A percentile compares a stretch with the other conserved stretches of the same genome.
Conservation (phyloP, 129 eudicot species). For the Flaveria trinervia region DNA sequence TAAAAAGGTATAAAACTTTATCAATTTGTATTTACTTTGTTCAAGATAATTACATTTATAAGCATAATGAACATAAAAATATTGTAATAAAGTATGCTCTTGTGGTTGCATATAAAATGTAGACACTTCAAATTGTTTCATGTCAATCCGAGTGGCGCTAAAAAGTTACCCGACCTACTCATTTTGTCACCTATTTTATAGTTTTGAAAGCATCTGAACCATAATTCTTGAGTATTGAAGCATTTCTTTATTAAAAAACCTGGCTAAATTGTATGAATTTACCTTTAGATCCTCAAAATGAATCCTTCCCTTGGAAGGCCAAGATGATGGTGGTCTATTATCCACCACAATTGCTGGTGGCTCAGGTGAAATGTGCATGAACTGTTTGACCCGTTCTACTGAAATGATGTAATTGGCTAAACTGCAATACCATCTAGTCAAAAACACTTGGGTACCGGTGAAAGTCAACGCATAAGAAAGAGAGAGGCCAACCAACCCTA, state of each 20-base stretch:
- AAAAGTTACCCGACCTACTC: not conserved
- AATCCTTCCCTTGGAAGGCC: conserved; percentile 76
- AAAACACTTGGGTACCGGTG: conserved; percentile 60
- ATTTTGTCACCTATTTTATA: not conserved
- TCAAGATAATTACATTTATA: not conserved
- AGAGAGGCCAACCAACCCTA: conserved; percentile 83
- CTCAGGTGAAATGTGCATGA: conserved; percentile 74
- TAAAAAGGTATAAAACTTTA: not conserved
- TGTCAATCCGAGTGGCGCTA: not conserved
- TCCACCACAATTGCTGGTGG: conserved; percentile 65
- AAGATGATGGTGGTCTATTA: conserved; percentile 65
- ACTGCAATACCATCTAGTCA: conserved; percentile 67
- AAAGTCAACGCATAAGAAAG: conserved; percentile 78
- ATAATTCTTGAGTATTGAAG: not conserved
- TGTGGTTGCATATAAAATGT: not conserved
- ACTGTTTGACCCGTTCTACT: conserved; percentile 76
- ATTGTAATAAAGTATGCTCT: not conserved
- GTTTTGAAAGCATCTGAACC: not conserved
- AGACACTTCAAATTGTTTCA: not conserved
- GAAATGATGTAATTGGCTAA: conserved; percentile 64
- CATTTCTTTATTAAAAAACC: not conserved
- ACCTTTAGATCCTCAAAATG: conserved; percentile 68
- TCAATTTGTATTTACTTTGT: not conserved
- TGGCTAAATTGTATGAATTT: not conserved
- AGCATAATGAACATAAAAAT: not conserved